Evolutionary conservation across 306 rosid genomes (phyloP).

Genomic region (Neltuma alba): DNA sequence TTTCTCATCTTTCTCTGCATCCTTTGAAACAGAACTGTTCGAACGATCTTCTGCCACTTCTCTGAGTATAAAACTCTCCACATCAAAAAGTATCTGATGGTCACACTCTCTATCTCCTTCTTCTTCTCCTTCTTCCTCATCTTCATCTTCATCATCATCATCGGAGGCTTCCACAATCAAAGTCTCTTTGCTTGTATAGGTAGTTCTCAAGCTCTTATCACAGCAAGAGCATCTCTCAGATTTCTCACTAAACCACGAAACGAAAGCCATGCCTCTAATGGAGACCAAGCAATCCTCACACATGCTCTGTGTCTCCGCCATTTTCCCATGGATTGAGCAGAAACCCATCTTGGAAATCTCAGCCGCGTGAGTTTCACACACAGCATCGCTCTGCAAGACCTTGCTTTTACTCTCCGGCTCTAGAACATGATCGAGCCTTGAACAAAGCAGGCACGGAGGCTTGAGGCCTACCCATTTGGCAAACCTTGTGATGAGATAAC

Average conservation of each 20-base stretch:
- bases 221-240: conserved; percentile 60
- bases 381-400: conserved; percentile 43
- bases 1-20: conserved; percentile 51
- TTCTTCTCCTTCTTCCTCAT: conserved; percentile 28
- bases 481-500: conserved; percentile 57
- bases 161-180: conserved; percentile 53
- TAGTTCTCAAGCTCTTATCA: conserved; percentile 53
- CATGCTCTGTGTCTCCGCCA: conserved; percentile 55
- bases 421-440: conserved; percentile 61
- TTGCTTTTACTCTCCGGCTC: conserved; percentile 38
- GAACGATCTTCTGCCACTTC: conserved; percentile 60
- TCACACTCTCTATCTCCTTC: conserved; percentile 45
- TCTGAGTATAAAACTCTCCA: conserved; percentile 61
- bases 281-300: conserved; percentile 63
- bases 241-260: conserved; percentile 50
- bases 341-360: conserved; percentile 64
- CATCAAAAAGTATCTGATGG: conserved; percentile 53
- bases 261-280: conserved; percentile 46
- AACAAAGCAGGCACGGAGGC: conserved; percentile 71
- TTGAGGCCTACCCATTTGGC: conserved; percentile 65
- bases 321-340: conserved; percentile 61
- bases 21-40: conserved; percentile 49
- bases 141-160: conserved; percentile 41
- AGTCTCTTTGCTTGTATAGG: conserved; percentile 47
- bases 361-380: conserved; percentile 70